phyloP scores from a whole-genome alignment of 2,329 filamentous ascomycete genomes.

The Fusarium pseudocircinatum region DNA sequence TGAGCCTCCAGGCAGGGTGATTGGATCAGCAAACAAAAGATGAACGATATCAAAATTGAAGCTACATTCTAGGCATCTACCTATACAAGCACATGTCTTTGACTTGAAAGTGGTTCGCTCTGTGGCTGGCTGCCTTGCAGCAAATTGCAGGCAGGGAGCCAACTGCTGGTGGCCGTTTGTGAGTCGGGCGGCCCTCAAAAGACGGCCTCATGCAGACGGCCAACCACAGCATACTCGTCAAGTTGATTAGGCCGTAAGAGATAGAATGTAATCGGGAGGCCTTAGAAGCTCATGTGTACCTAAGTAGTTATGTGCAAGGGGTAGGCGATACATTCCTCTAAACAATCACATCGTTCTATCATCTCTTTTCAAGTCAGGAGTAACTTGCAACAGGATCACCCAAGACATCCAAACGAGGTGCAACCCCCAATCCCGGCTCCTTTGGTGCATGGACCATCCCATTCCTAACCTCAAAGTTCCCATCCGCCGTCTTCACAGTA shows the following conservation, averaged over 20 bases:
- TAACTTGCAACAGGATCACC: conserved; percentile 30
- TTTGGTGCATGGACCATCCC: conserved; percentile 20
- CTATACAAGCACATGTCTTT: not conserved
- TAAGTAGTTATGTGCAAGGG: not conserved
- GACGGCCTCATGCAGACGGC: conserved; percentile 11
- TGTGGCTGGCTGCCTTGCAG: not conserved
- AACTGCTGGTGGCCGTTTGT: conserved; percentile 4
- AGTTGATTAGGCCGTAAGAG: not conserved
- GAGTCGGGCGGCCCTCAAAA: not conserved
- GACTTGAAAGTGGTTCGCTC: not conserved
- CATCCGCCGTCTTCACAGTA: conserved; percentile 26
- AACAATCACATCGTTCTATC: not conserved
- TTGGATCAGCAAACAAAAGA: not conserved
- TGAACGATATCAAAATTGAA: not conserved
- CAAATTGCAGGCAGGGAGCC: not conserved
- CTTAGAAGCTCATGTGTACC: not conserved
- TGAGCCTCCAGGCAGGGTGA: not conserved
- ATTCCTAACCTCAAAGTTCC: conserved; percentile 23
- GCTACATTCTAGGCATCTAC: not conserved
- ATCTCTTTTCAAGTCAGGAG: not conserved
- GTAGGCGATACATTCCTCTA: not conserved
- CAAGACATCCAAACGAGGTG: conserved; percentile 26
- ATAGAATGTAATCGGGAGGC: not conserved
- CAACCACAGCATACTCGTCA: not conserved
- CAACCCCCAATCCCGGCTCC: conserved; percentile 22